These are phyloP conservation scores for Nannochloris sp. DNA, from an alignment of 139 green algal genomes.

Conservation along the genomic window DNA sequence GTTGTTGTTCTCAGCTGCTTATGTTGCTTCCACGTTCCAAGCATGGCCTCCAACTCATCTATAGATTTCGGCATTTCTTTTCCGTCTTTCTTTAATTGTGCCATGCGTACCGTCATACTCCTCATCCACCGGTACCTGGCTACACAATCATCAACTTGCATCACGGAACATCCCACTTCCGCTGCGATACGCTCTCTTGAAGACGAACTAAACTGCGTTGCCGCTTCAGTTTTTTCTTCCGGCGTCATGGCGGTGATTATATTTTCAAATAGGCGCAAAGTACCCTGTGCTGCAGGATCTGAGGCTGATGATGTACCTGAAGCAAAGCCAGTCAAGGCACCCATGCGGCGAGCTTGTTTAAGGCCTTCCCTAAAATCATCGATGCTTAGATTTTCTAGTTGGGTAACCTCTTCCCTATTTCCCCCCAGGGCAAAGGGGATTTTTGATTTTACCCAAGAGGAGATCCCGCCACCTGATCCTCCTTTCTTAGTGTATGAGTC, in stretches of 20 bases:
- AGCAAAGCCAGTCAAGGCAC: conserved; percentile 17
- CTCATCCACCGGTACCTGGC: conserved; percentile 23
- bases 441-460: conserved; percentile 5
- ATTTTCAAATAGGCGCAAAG: conserved; percentile 17
- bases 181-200: conserved; percentile 3
- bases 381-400: conserved; percentile 12
- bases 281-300: conserved; percentile 14
- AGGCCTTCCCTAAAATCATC: conserved; percentile 2
- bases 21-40: conserved; percentile 26
- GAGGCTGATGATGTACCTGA: conserved; percentile 1
- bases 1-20: background rate
- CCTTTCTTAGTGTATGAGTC: no score
- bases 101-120: conserved; percentile 10
- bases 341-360: conserved; percentile 16
- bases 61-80: conserved; percentile 10
- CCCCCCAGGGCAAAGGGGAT: background rate
- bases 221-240: conserved; percentile 15
- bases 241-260: conserved; percentile 20
- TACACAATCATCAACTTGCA: conserved; percentile 27
- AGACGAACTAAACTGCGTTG: conserved; percentile 3
- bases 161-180: background rate
- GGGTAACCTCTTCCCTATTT: background rate
- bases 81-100: conserved; percentile 6
- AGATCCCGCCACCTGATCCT: conserved; percentile 6
- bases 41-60: conserved; percentile 9